These are phyloP conservation scores for Herpetospermum pedunculosum DNA, from an alignment of 306 rosid species.

Conservation along the genomic window DNA sequence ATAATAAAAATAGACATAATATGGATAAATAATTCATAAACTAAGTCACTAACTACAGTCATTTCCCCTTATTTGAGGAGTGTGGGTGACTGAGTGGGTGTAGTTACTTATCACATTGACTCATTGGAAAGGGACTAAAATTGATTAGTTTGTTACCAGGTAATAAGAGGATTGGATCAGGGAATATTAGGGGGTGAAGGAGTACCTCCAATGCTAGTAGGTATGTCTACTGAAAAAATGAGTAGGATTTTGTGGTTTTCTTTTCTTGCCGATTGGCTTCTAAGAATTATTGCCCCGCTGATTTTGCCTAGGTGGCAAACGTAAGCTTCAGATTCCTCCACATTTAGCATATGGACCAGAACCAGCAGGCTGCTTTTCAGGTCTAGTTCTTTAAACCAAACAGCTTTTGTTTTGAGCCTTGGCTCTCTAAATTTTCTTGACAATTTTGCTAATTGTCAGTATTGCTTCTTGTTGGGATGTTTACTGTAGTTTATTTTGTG, in stretches of 20 bases:
- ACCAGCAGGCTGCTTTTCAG: conserved; percentile 96
- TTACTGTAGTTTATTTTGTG: neutral
- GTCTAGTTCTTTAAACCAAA: conserved; percentile 25
- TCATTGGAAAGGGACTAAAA: neutral
- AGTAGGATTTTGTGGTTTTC: neutral
- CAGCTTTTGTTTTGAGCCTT: neutral
- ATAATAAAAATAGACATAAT: neutral
- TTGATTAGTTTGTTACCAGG: conserved; percentile 20
- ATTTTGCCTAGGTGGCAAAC: conserved; percentile 64
- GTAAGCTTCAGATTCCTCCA: conserved; percentile 77
- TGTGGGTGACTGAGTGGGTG: neutral
- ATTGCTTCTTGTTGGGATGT: neutral
- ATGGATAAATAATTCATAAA: neutral
- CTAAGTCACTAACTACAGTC: neutral
- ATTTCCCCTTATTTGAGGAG: neutral
- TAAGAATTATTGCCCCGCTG: neutral
- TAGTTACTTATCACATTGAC: neutral
- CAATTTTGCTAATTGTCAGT: neutral
- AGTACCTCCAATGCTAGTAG: conserved; percentile 91
- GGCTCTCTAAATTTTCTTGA: neutral
- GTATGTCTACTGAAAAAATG: conserved; percentile 19
- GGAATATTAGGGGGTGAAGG: conserved; percentile 93
- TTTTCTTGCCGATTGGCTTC: neutral
- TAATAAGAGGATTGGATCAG: conserved; percentile 82
- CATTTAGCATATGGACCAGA: conserved; percentile 92